These are phyloP conservation scores for Jackrogersella multiformis DNA, from an alignment of 495 filamentous ascomycete species.

Conservation along the genomic window DNA sequence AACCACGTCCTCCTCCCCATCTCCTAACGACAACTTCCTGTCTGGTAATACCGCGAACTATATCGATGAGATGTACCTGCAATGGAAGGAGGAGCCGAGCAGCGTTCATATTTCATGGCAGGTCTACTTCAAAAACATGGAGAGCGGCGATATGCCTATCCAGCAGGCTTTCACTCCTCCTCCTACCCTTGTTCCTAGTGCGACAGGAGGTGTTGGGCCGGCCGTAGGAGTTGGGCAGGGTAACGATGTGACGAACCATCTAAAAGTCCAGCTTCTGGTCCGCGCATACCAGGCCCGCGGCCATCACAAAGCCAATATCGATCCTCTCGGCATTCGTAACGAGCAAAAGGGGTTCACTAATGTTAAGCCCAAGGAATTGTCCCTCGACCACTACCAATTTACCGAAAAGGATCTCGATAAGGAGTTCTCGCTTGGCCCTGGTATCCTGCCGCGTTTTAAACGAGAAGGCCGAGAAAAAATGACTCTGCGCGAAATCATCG, in stretches of 20 bases:
- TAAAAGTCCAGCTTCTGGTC: constrained; percentile 97
- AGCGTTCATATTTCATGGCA: constrained; percentile 99
- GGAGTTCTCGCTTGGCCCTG: constrained; percentile 91
- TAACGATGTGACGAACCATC: constrained; percentile 90
- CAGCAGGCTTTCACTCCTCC: constrained; percentile 96
- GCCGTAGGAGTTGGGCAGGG: constrained; percentile 74
- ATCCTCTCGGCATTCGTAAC: constrained; percentile 91
- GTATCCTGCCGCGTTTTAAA: constrained; percentile 94
- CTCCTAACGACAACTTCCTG: constrained; percentile 92
- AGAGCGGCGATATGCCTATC: constrained; percentile 95
- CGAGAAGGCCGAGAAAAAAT: constrained; percentile 89
- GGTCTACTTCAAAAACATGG: constrained; percentile 99
- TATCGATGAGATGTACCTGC: constrained; percentile 98
- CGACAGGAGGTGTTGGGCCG: constrained; percentile 80
- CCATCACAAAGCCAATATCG: constrained; percentile 97
- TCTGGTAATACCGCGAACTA: constrained; percentile 96
- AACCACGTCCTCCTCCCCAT: constrained; percentile 52
- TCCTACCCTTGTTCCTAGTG: constrained; percentile 84
- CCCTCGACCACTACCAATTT: constrained; percentile 92
- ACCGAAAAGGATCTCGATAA: constrained; percentile 93
- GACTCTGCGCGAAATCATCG: constrained; percentile 94
- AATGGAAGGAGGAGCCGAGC: constrained; percentile 92
- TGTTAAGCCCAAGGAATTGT: constrained; percentile 88
- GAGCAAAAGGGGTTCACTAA: constrained; percentile 87
- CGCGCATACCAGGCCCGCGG: constrained; percentile 98